Base-by-base conservation (phyloP, 2,329 filamentous ascomycete species). In the Stachybotrys elegans region DNA sequence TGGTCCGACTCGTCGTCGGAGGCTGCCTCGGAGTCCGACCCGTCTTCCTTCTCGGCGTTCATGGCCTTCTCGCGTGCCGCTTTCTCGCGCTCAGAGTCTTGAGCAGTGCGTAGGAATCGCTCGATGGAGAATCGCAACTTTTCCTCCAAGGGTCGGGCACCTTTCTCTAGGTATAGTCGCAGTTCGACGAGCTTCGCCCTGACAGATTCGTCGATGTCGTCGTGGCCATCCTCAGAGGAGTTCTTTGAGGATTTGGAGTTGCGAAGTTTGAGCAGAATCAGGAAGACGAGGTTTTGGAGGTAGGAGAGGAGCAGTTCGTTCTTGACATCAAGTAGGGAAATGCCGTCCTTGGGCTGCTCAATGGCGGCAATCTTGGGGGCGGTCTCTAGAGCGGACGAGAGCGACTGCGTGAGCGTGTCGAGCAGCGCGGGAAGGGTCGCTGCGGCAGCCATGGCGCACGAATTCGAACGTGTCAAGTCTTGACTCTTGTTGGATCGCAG, bases 261-360 rank as follows among this genome's bases (percentile, higher is more conserved):
- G 46, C 88, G 81, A 17, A 97, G 66, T 58, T 94, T 92, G 29
- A 94, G 67, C 2, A 95, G 71, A 36, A 95, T 85, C 32, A 95
- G 71, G 55, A 95, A 95, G 36, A 93, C 88, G 4, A 97, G 80
- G 57, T 95, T 94, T 58, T 98, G 92, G 0, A 98, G 75, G 66
- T 98, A 98, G 4, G 92, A 92, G 31, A 98, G 82, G 16, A 98
- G 82, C n/a, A 98, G 77, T 62, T 98, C 93, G 67, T 94, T 97
- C 71, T 98, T 98, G 51, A 88, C 83, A 61, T 97, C 90, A 57
- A 98, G 83, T 1, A 98, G 81, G 1, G 93, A 96, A 46, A 98
- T 93, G 59, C 93, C 92, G 57, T 95, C 83, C 51, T 84, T 76
- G 2, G 87, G 84, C n/a, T 87, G 80, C 40, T 85, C 71, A 47